Base-by-base conservation (phyloP, 1,139 yeast species). In the Hyphopichia fennica region DNA sequence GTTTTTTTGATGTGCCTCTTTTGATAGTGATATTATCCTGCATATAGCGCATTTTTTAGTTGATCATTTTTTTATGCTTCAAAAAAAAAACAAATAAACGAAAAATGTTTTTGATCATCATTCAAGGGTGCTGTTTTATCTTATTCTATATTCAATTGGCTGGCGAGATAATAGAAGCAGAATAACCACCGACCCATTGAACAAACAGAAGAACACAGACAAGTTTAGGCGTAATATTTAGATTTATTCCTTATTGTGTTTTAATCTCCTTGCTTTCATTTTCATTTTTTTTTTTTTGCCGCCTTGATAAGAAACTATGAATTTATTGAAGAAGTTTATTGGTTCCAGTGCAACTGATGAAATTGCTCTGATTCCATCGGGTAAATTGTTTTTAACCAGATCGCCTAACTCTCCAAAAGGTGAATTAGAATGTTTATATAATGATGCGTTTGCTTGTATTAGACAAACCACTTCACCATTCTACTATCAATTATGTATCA, bases 321-420 rank as follows among this genome's bases (percentile, higher is more conserved):
- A 91, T 63, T 81, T 91, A 48, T 65, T 91, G 35, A 81, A 83
- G 56, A 82, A 82, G 59, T 74, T 90, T 51, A 73, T 90, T 58
- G 83, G 84, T 2, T 66, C 81, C 6, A 70, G 77, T 15, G 69
- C 83, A 14, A 77, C 81, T 37, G 88, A 84, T 54, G 95, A 85
- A 51, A 66, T 88, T 37, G 82, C 83, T 13, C 75, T 79, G 56
- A 75, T 93, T 39, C 89, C 96, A 2, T 77, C 85, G 1, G 99
- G 98, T 7, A 85, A 83, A 62, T 73, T 93, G 41, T 87, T 75
- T 56, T 71, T 91, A 38, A 75, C 87, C 22, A 72, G 98, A 39
- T 75, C 87, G 4, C 87, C 88, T 8, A 75, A 74, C 14, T 86
- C 96, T 7, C 96, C 96, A 13, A 88, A 88, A 59, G 93, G 96